These are phyloP conservation scores for Plectranthus barbatus DNA, from an alignment of 257 asterid genomes.

Conservation along the genomic window DNA sequence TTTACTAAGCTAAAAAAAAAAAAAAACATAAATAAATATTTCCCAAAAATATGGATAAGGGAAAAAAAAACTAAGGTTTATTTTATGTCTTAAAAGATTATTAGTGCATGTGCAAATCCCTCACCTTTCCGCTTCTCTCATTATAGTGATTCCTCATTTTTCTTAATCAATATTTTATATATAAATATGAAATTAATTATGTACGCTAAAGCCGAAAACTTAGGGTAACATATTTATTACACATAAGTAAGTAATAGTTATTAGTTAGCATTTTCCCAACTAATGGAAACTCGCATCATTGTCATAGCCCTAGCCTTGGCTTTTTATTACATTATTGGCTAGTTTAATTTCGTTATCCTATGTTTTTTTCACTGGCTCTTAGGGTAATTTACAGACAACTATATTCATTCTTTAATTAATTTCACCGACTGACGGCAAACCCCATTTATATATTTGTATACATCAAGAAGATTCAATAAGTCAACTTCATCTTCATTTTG, in stretches of 20 bases:
- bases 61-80: neutral
- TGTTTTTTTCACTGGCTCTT: too few species aligned
- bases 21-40: neutral
- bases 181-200: neutral
- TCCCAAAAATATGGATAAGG: neutral
- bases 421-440: too few species aligned
- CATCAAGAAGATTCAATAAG: too few species aligned
- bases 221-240: constrained; percentile 28
- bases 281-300: constrained; percentile 15
- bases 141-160: neutral
- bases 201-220: constrained; percentile 27
- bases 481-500: too few species aligned
- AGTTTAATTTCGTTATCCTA: neutral
- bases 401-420: too few species aligned
- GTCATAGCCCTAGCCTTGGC: neutral
- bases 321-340: neutral
- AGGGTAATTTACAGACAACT: too few species aligned
- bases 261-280: neutral
- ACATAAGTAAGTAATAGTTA: constrained; percentile 5
- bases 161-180: neutral
- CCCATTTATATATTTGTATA: too few species aligned
- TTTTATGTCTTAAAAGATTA: neutral
- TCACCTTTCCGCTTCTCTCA: constrained; percentile 27
- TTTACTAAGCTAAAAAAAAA: neutral
- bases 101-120: constrained; percentile 12